These are phyloP conservation scores for Aureobasidium sp. DNA, from an alignment of 2,329 filamentous ascomycete genomes.

Conservation along the genomic window DNA sequence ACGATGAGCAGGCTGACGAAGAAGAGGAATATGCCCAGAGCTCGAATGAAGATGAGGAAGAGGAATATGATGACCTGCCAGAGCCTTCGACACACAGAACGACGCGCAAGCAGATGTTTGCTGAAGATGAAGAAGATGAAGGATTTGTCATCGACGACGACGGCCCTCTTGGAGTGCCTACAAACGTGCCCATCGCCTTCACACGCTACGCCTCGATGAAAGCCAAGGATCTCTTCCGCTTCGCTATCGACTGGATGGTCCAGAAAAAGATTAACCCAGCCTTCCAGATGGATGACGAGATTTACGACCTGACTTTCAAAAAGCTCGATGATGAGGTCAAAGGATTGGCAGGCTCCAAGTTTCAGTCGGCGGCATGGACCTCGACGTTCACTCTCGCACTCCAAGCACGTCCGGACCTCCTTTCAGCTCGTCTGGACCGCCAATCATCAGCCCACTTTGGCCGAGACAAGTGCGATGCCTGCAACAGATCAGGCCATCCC, in stretches of 20 bases:
- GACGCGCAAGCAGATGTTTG: constrained; percentile 36
- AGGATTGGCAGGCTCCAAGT: constrained; percentile 62
- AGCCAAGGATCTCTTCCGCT: constrained; percentile 64
- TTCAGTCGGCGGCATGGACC: constrained; percentile 65
- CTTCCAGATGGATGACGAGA: constrained; percentile 55
- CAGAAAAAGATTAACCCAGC: constrained; percentile 69
- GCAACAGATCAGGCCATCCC: constrained; percentile 61
- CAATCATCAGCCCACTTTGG: constrained; percentile 29
- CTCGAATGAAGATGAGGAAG: constrained; percentile 29
- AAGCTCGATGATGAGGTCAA: constrained; percentile 66
- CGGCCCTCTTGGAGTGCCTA: constrained; percentile 36
- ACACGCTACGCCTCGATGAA: constrained; percentile 60
- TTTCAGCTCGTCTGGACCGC: constrained; percentile 40
- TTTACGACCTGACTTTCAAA: constrained; percentile 62
- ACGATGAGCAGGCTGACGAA: constrained; percentile 26
- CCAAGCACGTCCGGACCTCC: constrained; percentile 57
- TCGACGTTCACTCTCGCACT: constrained; percentile 59
- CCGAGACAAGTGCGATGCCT: constrained; percentile 57
- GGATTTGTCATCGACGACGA: constrained; percentile 60
- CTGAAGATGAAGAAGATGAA: constrained; percentile 50
- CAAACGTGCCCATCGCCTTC: constrained; percentile 59
- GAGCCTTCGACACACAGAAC: constrained; percentile 10
- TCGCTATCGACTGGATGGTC: constrained; percentile 73
- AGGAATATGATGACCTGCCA: constrained; percentile 19
- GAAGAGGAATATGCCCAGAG: constrained; percentile 24